phyloP scores from a whole-genome alignment of 2,329 filamentous ascomycete genomes.

The Pyrenochaeta sp. region DNA sequence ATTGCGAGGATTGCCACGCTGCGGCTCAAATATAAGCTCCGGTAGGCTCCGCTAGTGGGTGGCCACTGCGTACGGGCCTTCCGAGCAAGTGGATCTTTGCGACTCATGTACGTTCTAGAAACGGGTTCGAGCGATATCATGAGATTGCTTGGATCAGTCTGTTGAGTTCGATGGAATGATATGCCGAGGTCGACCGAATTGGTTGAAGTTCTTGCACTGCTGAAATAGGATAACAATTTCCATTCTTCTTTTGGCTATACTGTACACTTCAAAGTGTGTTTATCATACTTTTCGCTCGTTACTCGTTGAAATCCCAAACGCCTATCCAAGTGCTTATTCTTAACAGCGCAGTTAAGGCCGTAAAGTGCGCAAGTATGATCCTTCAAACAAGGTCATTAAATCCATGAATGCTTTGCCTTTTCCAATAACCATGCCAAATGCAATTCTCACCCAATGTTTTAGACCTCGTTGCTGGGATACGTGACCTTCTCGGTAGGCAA shows the following conservation, averaged over 20 bases:
- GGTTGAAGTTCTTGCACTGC: background rate
- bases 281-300: background rate
- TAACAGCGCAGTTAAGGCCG: no score
- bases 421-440: no score
- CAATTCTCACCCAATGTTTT: constrained; percentile 1
- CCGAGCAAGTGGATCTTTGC: constrained; percentile 22
- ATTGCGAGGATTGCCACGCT: background rate
- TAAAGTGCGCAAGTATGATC: no score
- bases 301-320: background rate
- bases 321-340: no score
- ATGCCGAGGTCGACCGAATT: no score
- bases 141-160: no score
- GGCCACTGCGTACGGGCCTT: constrained; percentile 20
- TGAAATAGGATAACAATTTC: no score
- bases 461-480: constrained; percentile 62
- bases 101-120: constrained; percentile 26
- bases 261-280: background rate
- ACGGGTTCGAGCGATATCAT: constrained; percentile 15
- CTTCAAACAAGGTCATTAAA: background rate
- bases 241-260: background rate
- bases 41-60: background rate
- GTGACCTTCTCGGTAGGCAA: constrained; percentile 55
- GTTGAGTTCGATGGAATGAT: no score
- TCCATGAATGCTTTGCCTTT: no score
- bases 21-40: constrained; percentile 11